Conservation (phyloP, 2,329 filamentous ascomycete genomes). For the Chaetomium globosum region DNA sequence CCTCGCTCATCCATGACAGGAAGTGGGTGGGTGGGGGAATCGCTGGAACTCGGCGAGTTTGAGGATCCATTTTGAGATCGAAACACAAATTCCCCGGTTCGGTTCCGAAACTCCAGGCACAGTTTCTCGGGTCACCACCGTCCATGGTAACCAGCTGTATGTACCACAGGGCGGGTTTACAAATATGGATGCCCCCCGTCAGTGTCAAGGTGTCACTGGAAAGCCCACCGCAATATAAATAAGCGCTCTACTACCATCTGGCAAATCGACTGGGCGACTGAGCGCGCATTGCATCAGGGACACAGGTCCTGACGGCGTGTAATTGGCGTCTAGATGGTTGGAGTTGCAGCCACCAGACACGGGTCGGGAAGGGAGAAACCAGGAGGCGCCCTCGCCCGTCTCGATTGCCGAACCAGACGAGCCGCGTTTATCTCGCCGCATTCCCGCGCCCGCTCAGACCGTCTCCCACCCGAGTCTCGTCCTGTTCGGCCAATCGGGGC, state of each 20-base stretch:
- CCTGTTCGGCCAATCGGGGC: slow-evolving; percentile 2
- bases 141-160: neutral
- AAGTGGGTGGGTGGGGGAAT: neutral
- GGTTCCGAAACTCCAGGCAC: neutral
- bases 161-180: neutral
- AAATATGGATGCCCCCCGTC: neutral
- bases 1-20: too few species aligned
- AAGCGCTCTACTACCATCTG: slow-evolving; percentile 5
- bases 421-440: neutral
- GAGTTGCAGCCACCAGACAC: slow-evolving; percentile 15
- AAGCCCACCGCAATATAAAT: slow-evolving; percentile 17
- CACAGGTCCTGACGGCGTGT: slow-evolving; percentile 12
- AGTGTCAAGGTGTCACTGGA: neutral
- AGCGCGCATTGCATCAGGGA: slow-evolving; percentile 13
- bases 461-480: neutral
- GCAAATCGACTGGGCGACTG: neutral
- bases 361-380: slow-evolving; percentile 3
- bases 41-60: slow-evolving; percentile 11
- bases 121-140: neutral
- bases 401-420: neutral
- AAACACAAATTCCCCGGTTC: slow-evolving; percentile 1
- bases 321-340: slow-evolving; percentile 12
- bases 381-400: neutral
- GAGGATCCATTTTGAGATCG: slow-evolving; percentile 6
- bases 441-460: slow-evolving; percentile 6